These are phyloP conservation scores for Nicotiana tabacum DNA, from an alignment of 257 asterid species.

Conservation along the genomic window DNA sequence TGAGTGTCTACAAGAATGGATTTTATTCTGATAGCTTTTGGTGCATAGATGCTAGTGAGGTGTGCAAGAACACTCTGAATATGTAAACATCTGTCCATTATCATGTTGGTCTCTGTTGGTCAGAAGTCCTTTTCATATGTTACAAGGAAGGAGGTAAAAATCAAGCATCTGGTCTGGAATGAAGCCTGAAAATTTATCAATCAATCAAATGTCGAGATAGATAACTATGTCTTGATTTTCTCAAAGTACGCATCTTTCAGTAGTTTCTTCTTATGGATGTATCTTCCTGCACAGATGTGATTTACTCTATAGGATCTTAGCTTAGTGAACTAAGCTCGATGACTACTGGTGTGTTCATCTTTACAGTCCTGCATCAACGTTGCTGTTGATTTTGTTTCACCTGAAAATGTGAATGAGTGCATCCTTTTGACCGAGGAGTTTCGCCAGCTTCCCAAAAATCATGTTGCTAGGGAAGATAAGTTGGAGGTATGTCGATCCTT, in stretches of 20 bases:
- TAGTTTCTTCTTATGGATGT: neutral
- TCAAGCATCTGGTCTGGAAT: neutral
- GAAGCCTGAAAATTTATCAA: neutral
- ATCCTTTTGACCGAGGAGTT: slow-evolving; percentile 33
- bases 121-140: neutral
- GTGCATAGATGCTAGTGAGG: neutral
- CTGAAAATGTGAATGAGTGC: slow-evolving; percentile 37
- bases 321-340: neutral
- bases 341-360: neutral
- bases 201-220: neutral
- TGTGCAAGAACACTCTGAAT: neutral
- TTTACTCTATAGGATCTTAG: neutral
- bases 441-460: slow-evolving; percentile 34
- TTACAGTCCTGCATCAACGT: slow-evolving; percentile 45
- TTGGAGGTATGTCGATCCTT: slow-evolving; percentile 28
- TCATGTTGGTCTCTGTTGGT: neutral
- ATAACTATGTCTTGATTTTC: neutral
- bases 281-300: neutral
- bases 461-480: slow-evolving; percentile 38
- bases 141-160: neutral
- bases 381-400: slow-evolving; percentile 42
- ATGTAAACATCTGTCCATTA: neutral
- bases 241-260: neutral
- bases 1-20: neutral
- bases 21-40: neutral